phyloP scores from a whole-genome alignment of 1,284 basidiomycete species.

The Malassezia dermatis region DNA sequence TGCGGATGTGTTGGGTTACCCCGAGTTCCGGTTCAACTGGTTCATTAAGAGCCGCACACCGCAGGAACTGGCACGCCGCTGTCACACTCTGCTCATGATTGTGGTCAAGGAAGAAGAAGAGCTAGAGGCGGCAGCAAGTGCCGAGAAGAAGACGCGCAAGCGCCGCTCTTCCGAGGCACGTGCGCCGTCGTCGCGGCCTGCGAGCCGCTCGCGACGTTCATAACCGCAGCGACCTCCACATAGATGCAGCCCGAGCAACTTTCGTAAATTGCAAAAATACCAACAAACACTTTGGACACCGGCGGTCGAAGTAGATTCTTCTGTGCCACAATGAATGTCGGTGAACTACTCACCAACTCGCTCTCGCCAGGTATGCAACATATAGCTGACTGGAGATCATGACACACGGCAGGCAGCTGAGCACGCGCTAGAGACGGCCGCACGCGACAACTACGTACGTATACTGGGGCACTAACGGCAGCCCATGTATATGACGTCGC shows the following conservation, averaged over 20 bases:
- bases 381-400: conserved; percentile 20
- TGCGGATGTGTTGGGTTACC: conserved; percentile 87
- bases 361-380: conserved; percentile 35
- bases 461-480: neutral
- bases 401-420: conserved; percentile 39
- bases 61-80: conserved; percentile 78
- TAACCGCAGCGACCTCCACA: neutral
- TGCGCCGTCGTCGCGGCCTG: conserved; percentile 4
- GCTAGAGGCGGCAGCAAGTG: conserved; percentile 16
- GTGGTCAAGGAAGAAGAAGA: conserved; percentile 69
- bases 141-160: conserved; percentile 7
- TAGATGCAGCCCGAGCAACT: neutral
- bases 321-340: conserved; percentile 36
- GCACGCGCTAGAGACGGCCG: conserved; percentile 40
- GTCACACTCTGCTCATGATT: conserved; percentile 76
- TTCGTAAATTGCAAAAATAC: conserved; percentile 4
- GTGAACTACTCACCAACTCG: conserved; percentile 43
- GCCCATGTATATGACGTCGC: conserved; percentile 38
- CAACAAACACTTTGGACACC: conserved; percentile 16
- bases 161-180: conserved; percentile 4
- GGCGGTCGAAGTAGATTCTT: neutral
- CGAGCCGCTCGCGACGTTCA: conserved; percentile 6
- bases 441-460: conserved; percentile 41
- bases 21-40: conserved; percentile 87
- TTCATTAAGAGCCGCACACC: conserved; percentile 93